Evolutionary conservation across 2,329 filamentous ascomycete species (phyloP), one percentile per base, ranked within the genome.

Genomic region (Huntiella omanensis): DNA sequence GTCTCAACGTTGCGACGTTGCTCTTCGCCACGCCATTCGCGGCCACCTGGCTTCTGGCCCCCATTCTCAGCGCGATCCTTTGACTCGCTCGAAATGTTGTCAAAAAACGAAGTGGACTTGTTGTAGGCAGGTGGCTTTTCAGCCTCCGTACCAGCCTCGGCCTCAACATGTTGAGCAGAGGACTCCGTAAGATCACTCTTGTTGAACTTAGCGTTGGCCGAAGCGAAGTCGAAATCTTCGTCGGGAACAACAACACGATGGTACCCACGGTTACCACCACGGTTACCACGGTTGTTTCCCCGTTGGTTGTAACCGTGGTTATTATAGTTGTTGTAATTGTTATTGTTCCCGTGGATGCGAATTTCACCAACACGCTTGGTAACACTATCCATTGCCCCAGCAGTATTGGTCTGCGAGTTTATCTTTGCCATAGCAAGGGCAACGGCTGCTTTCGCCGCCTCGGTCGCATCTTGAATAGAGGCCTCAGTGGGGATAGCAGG

Each of bases 1-100:
- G 91, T 98, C 64, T 98, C 91, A 58, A 98, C 83, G 59, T 96
- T 96, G 65, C 85, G 86, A 60, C 80, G 85, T 59, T 93, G 83
- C 60, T 96, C 91, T 60, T 96, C 86, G 35, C 78, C 80, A 46
- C 91, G 78, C 77, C 91, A 92, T 60, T 93, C 85, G 41, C 83
- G 77, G 32, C 85, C 86, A 48, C 81, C 80, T n/a, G 76, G 69
- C 59, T 77, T 75, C 52, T 75, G 71, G 4, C 71, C 71, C 37
- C 68, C 69, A 35, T 77, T 78, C 51, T 88, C 83, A 44, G 83
- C 77, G 38, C 91, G 77, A 53, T 98, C 91, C 61, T 83, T 92
- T 51, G 83, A 73, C 59, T 98, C 91, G 53, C 84, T 93, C 1
- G 85, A 93, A 53, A 98, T 95, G 61, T 98, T 95, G 64, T 98